Evolutionary conservation across 495 filamentous ascomycete genomes (phyloP), one percentile per base, ranked within the genome.

Genomic region (Penicillium canariense): DNA sequence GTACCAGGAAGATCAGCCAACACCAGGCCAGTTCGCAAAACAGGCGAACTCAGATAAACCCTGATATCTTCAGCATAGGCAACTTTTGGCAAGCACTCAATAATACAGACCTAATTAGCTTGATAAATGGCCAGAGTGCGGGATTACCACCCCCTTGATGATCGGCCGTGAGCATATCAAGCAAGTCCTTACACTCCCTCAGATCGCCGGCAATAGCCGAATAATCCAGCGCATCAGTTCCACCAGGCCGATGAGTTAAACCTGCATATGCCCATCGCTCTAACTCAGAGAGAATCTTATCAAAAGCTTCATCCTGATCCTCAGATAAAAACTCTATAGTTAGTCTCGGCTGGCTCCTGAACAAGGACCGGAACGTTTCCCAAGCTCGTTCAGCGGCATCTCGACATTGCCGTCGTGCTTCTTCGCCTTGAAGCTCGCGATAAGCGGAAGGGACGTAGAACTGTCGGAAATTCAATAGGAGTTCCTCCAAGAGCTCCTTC

Each of bases 1-100:
- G 20, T 62, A 74, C 71, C 71, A 4, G 71, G 71, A 12, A 72
- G 40, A 43, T 74, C 71, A 2, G 67, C 61, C 22, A 74, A 27
- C 4, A 74, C 52, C 17, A 74, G 39, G 0, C 70, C 70, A 3
- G 48, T 67, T 1, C 52, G 45, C 45, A 71, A 44, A 20, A 73
- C 48, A 1, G 63, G 61, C 11, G 63, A 58, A 22, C 53, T 27
- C n/a, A 73, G 48, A 48, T 70, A 70, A 10, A 70, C 68, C 55
- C 70, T 73, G 35, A 17, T 15, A 27, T 17, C 5, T 43, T 43
- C 4, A 14, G 14, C 14, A 34, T 34, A 2, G 14, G 31, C 31
- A 34, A 8, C 31, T 34, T 2, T 8, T 34, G 20, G 28, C 1
- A 32, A 32, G 6, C 6, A 32, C 4, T 35, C n/a, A 7, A 20